Evolutionary conservation across 2,329 filamentous ascomycete species (phyloP).

Genomic region (Neopestalotiopsis clavispora): DNA sequence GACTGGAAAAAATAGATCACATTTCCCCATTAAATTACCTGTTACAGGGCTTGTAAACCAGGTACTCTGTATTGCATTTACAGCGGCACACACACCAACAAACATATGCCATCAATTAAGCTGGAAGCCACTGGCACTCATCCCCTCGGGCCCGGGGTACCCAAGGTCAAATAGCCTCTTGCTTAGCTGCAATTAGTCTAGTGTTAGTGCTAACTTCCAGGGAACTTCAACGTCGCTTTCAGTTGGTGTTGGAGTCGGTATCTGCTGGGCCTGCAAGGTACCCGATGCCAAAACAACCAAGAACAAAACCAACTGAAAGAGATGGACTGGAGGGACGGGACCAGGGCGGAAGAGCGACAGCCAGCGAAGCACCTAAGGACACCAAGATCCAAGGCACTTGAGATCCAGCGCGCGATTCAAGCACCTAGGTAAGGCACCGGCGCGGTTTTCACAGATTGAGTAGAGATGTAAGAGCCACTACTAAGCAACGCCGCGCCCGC

Average conservation of each 20-base stretch:
- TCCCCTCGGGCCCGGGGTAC: not conserved
- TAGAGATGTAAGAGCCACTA: not conserved
- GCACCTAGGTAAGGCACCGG: not conserved
- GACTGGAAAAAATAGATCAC: not conserved
- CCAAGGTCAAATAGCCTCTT: not conserved
- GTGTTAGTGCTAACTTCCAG: not conserved
- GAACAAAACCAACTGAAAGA: not conserved
- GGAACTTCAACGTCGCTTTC: not conserved
- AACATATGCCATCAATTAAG: no score
- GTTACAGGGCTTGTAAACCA: not conserved
- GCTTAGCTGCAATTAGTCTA: not conserved
- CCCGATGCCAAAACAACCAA: not conserved
- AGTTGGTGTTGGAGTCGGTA: not conserved
- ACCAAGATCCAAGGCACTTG: not conserved
- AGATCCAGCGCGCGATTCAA: not conserved
- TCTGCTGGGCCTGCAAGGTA: not conserved
- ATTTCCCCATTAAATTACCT: not conserved
- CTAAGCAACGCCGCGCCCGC: not conserved
- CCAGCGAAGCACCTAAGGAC: no score
- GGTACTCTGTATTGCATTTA: no score
- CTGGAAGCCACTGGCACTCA: not conserved
- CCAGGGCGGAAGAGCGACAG: no score
- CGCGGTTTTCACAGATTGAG: not conserved
- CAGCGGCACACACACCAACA: not conserved
- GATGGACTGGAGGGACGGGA: no score